A percentile compares a stretch with the other conserved stretches of the same genome.
Conservation (phyloP, 2,329 filamentous ascomycete genomes). For the Colletotrichum sp. region DNA sequence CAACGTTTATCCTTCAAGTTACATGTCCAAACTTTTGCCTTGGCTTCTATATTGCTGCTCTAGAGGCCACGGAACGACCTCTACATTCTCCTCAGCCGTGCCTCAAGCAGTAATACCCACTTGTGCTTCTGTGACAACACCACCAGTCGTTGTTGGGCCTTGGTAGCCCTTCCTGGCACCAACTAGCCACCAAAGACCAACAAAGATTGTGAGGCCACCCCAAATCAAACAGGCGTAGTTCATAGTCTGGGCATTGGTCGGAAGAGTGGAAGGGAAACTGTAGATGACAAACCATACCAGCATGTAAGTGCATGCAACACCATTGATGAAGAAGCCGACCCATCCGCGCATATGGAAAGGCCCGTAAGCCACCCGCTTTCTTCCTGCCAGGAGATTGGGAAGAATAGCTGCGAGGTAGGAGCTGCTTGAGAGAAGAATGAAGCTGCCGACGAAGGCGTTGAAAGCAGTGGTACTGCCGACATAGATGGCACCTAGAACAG, state of each 20-base stretch:
- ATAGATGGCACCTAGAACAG: conserved; percentile 67
- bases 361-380: conserved; percentile 49
- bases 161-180: conserved; percentile 27
- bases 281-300: conserved; percentile 67
- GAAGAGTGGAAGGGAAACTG: conserved; percentile 59
- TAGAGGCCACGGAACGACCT: no score
- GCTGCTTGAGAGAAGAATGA: conserved; percentile 42
- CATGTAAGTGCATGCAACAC: conserved; percentile 61
- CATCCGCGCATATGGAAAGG: conserved; percentile 60
- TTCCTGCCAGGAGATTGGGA: conserved; percentile 53
- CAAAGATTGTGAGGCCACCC: conserved; percentile 43
- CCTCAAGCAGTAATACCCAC: background rate
- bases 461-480: conserved; percentile 72
- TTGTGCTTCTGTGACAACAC: background rate
- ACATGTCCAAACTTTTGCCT: background rate
- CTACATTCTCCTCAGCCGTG: background rate
- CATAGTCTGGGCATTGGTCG: conserved; percentile 52
- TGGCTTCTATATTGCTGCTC: background rate
- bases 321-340: conserved; percentile 56
- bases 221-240: conserved; percentile 56
- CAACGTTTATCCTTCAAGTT: background rate
- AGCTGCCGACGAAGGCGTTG: conserved; percentile 65
- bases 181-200: conserved; percentile 46
- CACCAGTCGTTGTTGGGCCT: conserved; percentile 22
- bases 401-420: conserved; percentile 70